Evolutionary conservation across 768 basidiomycete species (phyloP), one percentile per base, ranked within the genome.

Genomic region (Boletus bicolor): DNA sequence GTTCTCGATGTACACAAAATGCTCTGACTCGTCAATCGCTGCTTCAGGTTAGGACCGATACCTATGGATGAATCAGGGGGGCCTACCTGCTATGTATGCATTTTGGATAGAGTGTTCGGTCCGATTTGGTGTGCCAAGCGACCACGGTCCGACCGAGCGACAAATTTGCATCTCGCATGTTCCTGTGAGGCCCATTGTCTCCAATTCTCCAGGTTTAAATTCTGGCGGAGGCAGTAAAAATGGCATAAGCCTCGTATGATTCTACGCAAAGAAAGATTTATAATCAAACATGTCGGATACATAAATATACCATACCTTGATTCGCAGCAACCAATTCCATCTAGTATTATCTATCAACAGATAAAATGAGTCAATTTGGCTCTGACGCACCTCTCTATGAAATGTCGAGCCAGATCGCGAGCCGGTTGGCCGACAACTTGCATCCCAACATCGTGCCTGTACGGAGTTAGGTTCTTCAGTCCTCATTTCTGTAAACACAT

Each of bases 111-210:
- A 98, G 64, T 86, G 84, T 72, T 99, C 97, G 45, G 87, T 82
- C 63, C 80, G 85, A 51, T 84, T 86, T 19, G 84, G 79, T 4
- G 94, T 98, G 4, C 95, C 97, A 72, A 98, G 79, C 3, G 95
- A 98, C 97, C 97, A 99, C 2, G 93, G 91, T 2, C 94, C 93
- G 12, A 91, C 89, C 15, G 93, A 96, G 26, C 97, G 86, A 70
- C 93, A 96, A 58, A 99, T 93, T 67, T 99, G 97, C 67, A 97
- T 79, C 69, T 99, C 97, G 71, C 95, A 98, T 0, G 96, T 98
- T 8, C 97, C 97, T 1, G 91, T 93, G 39, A 99, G 78, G 35
- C 91, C 89, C 74, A 91, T 76, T 24, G 84, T 78, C 26, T 82
- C 75, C 7, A 99, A 78, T 59, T 98, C 93, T 7, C 81, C 80